Evolutionary conservation across 2,329 filamentous ascomycete species (phyloP), one percentile per base, ranked within the genome.

Genomic region (Cladophialophora psammophila): DNA sequence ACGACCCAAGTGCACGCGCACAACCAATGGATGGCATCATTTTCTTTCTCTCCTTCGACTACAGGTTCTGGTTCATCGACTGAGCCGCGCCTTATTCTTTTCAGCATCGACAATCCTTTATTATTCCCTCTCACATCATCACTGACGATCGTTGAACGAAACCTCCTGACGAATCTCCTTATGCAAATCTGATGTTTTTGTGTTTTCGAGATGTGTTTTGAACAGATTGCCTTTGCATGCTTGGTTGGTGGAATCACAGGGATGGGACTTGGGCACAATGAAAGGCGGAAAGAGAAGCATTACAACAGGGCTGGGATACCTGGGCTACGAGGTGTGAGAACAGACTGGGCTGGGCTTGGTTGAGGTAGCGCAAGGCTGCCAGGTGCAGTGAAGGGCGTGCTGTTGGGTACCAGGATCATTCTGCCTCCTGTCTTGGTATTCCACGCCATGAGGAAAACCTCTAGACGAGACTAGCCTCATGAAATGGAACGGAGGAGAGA

Each of bases 131-230:
- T 45, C 20, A 42, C 63, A 36, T 32, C 54, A 40, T 26, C 48
- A 54, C 54, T 40, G 35, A 65, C 63, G 48, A 60, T 65, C 48
- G 56, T 50, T 60, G 54, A 60, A 60, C 63, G 63, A 61, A 61
- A 9, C 56, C 34, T 20, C 20, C 58, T 63, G 40, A 66, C 64
- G 64, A 66, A 66, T 66, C 60, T 63, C 59, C 54, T 63, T 66
- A 20, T 54, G 50, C 58, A 54, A 59, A 32, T 58, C 34, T 58
- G 54, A 26, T 53, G 55, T 36, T 54, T 42, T 15, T 52, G 54
- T 38, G 31, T 42, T 52, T 59, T 34, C 45, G 20, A 59, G 42
- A 53, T 35, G 35, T 59, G 55, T 40, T 60, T 60, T 63, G 60
- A 63, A 63, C 60, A 63, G 54, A 63, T 63, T 63, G 60, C 18